A percentile compares a stretch with the other conserved stretches of the same genome.
phyloP scores from a whole-genome alignment of 805 yeast genomes.

The Saccharomycopsis malanga region DNA sequence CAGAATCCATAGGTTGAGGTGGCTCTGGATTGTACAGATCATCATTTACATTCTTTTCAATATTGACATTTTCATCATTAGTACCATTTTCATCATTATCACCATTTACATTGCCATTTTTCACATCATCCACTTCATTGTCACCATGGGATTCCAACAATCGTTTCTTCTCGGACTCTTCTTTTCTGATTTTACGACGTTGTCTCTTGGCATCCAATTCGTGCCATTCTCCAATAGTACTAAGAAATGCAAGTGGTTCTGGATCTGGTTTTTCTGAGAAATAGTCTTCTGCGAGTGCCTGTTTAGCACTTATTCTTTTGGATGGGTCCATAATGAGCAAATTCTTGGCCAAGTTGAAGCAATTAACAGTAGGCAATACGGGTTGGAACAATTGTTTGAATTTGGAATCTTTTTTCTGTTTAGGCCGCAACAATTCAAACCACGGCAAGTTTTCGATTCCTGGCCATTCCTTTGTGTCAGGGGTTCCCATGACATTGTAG shows the following conservation, averaged over 20 bases:
- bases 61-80: no score
- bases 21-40: no score
- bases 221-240: conserved; percentile 82
- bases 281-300: conserved; percentile 65
- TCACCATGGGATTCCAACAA: no score
- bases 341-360: conserved; percentile 58
- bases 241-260: conserved; percentile 48
- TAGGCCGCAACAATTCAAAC: conserved; percentile 79
- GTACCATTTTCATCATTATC: no score
- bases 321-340: conserved; percentile 65
- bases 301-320: conserved; percentile 56
- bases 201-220: conserved; percentile 90
- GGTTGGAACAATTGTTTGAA: conserved; percentile 39
- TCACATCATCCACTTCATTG: no score
- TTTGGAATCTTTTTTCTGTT: conserved; percentile 24
- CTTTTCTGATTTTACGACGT: conserved; percentile 40
- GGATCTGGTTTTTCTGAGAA: conserved; percentile 65
- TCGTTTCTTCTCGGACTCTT: no score
- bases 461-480: conserved; percentile 69
- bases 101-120: no score
- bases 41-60: no score
- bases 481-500: conserved; percentile 83
- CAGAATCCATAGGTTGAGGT: no score
- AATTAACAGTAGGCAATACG: conserved; percentile 40
- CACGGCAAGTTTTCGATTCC: conserved; percentile 75